Evolutionary conservation across 768 basidiomycete genomes (phyloP).

Genomic region (Trametes meyenii): DNA sequence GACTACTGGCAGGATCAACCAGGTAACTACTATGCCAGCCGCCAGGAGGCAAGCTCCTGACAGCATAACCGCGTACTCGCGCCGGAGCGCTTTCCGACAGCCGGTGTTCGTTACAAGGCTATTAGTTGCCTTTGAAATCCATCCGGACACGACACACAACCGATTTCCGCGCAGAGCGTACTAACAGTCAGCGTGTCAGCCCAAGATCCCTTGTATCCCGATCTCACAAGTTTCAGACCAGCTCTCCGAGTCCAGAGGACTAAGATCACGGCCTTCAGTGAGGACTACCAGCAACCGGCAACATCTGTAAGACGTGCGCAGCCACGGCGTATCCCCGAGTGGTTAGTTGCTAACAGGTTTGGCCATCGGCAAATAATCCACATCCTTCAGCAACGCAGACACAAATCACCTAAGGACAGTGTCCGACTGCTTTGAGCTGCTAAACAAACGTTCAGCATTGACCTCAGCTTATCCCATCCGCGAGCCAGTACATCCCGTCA

Average conservation of each 20-base stretch:
- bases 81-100: conserved; percentile 20
- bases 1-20: conserved; percentile 86
- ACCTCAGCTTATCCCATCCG: conserved; percentile 18
- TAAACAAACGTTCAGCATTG: conserved; percentile 1
- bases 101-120: conserved; percentile 26
- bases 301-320: conserved; percentile 25
- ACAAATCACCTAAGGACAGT: conserved; percentile 25
- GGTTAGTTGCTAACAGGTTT: conserved; percentile 37
- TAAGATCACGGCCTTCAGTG: conserved; percentile 36
- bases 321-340: conserved; percentile 38
- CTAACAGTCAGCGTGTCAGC: conserved; percentile 23
- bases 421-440: conserved; percentile 19
- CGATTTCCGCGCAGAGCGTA: conserved; percentile 23
- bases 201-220: conserved; percentile 47
- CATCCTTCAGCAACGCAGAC: conserved; percentile 32
- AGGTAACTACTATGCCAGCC: conserved; percentile 63
- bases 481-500: conserved; percentile 29
- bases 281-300: conserved; percentile 36
- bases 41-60: conserved; percentile 15
- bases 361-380: conserved; percentile 43
- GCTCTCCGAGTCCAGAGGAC: conserved; percentile 37
- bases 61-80: conserved; percentile 21
- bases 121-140: conserved; percentile 23
- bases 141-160: conserved; percentile 21
- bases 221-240: conserved; percentile 47